A percentile compares a stretch with the other conserved stretches of the same genome.
These are phyloP conservation scores for Nicotiana benthamiana DNA, from an alignment of 257 asterid species.

Conservation along the genomic window DNA sequence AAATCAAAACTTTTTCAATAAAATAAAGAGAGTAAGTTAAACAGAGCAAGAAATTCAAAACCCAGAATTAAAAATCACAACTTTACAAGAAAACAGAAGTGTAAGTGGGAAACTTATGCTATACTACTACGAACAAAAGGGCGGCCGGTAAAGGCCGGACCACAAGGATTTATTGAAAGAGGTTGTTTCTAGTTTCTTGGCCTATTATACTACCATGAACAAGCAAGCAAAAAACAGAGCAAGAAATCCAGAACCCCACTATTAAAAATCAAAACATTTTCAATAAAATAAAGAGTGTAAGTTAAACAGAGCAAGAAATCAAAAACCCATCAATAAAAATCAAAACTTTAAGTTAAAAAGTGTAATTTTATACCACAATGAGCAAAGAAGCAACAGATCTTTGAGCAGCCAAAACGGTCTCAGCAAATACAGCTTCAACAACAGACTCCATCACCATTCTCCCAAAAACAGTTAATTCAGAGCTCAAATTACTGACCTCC, in stretches of 20 bases:
- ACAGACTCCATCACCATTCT: conserved; percentile 32
- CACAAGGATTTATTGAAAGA: no score
- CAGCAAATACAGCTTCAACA: conserved; percentile 36
- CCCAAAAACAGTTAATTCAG: conserved; percentile 28
- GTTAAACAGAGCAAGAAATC: not conserved
- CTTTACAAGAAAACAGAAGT: not conserved
- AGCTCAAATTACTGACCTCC: conserved; percentile 55
- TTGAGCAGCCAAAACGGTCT: conserved; percentile 45
- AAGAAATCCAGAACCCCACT: no score
- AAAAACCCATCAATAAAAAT: conserved; percentile 1
- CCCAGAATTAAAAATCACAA: conserved; percentile 3
- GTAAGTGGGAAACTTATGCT: not conserved
- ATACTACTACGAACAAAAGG: no score
- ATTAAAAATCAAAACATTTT: conserved; percentile 7
- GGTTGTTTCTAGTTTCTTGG: no score
- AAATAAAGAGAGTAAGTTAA: not conserved
- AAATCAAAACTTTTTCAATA: not conserved
- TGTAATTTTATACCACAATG: conserved; percentile 35
- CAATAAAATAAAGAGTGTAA: not conserved
- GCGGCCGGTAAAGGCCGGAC: no score
- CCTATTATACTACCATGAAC: no score
- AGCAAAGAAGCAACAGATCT: conserved; percentile 52
- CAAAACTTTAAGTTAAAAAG: not conserved
- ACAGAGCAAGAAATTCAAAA: not conserved
- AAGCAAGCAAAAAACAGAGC: no score